Evolutionary conservation across 495 filamentous ascomycete genomes (phyloP).

Genomic region (Daldinia concentrica): DNA sequence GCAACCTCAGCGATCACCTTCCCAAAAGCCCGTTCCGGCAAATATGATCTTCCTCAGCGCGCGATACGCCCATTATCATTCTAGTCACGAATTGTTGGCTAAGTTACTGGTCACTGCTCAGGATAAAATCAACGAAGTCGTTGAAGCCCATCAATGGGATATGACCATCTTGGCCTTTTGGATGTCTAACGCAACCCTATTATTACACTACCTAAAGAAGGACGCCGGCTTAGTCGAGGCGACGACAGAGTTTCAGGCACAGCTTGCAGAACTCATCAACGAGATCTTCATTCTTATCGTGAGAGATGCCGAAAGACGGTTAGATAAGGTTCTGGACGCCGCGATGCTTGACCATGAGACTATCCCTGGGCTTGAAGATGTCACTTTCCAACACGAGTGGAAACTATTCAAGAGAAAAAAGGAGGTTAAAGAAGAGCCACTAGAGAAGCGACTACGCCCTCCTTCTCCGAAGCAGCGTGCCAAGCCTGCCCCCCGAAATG

Average conservation of each 20-base stretch:
- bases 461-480: slow-evolving; percentile 94
- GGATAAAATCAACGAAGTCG: slow-evolving; percentile 95
- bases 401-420: slow-evolving; percentile 91
- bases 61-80: slow-evolving; percentile 96
- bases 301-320: slow-evolving; percentile 92
- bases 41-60: slow-evolving; percentile 97
- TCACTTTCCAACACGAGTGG: slow-evolving; percentile 98
- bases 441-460: slow-evolving; percentile 91
- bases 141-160: slow-evolving; percentile 95
- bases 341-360: slow-evolving; percentile 98
- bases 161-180: slow-evolving; percentile 99
- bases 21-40: slow-evolving; percentile 96
- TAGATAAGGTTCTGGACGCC: slow-evolving; percentile 92
- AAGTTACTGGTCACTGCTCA: slow-evolving; percentile 85
- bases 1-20: slow-evolving; percentile 93
- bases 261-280: slow-evolving; percentile 94
- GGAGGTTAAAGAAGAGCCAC: slow-evolving; percentile 83
- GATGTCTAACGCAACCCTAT: slow-evolving; percentile 95
- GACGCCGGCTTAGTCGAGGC: slow-evolving; percentile 82
- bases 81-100: slow-evolving; percentile 82
- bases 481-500: slow-evolving; percentile 90
- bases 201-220: slow-evolving; percentile 97
- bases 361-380: slow-evolving; percentile 95
- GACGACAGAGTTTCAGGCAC: slow-evolving; percentile 89
- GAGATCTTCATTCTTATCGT: slow-evolving; percentile 99